Conservation (phyloP, 441 rosid species). For the Manihot esculenta region DNA sequence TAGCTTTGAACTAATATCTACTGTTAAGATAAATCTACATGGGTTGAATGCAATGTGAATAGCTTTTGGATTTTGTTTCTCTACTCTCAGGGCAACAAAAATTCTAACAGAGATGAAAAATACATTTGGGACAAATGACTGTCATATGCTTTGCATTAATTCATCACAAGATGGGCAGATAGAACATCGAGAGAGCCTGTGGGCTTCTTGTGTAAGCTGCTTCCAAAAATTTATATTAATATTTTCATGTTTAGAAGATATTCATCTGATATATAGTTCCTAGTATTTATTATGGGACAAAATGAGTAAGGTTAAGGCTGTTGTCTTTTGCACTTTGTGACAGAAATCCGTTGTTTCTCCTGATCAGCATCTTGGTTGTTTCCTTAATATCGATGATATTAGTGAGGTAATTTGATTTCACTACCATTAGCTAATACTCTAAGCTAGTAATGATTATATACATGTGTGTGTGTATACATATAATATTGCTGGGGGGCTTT, state of each 20-base stretch:
- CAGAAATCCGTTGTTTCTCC: slow-evolving; percentile 67
- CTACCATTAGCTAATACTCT: slow-evolving; percentile 16
- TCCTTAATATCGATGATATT: slow-evolving; percentile 73
- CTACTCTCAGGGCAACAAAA: slow-evolving; percentile 68
- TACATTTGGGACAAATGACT: slow-evolving; percentile 78
- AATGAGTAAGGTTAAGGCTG: slow-evolving; percentile 26
- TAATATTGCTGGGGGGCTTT: background rate
- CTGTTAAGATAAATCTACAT: background rate
- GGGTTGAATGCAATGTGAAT: background rate
- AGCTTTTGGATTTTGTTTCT: slow-evolving; percentile 6
- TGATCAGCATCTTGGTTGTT: slow-evolving; percentile 59
- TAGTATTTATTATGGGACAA: slow-evolving; percentile 17
- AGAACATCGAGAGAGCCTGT: slow-evolving; percentile 68
- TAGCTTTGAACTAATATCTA: background rate
- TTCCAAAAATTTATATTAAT: slow-evolving; percentile 24
- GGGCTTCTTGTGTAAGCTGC: slow-evolving; percentile 69
- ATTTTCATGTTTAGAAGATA: slow-evolving; percentile 16
- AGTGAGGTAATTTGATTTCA: slow-evolving; percentile 54
- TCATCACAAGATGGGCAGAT: slow-evolving; percentile 75
- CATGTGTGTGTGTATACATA: too few relatives aligned
- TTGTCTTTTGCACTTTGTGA: slow-evolving; percentile 35
- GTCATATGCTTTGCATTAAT: slow-evolving; percentile 86
- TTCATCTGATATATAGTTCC: slow-evolving; percentile 20
- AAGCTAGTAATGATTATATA: background rate
- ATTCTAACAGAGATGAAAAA: slow-evolving; percentile 84